Evolutionary conservation across 352 stramenopile species (phyloP), one percentile per base, ranked within the genome.

Genomic region (Phytophthora colocasiae): DNA sequence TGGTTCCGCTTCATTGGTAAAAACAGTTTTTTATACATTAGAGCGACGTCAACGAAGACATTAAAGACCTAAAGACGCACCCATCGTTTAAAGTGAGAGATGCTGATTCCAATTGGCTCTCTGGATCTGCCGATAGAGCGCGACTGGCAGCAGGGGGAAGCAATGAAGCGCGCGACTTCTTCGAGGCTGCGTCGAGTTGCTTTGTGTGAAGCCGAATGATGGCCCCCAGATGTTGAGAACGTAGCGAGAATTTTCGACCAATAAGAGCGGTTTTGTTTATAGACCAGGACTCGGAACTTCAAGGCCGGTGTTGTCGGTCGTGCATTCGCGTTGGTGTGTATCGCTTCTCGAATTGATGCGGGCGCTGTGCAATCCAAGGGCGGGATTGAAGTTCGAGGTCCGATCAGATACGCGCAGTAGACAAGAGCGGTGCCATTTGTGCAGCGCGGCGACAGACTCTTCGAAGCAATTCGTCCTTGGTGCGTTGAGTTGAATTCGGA

Each of bases 281-380:
- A 53, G 55, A 22, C 56, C 49, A 61, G 38, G 50, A 54, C 50
- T 2, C 9, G 12, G 47, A 71, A 60, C 56, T 71, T 66, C 55
- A 71, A 66, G 46, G 39, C 53, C 53, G 14, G 41, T 62, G 45
- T 64, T 56, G 51, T 48, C 11, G 39, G 49, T 69, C 47, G 62
- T 69, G 63, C 31, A 40, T 54, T 56, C 31, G 31, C 31, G 14
- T 36, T 3, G 8, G 31, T 36, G 31, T 54, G 54, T 47, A 38
- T 26, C 49, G 29, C 26, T 43, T 48, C 5, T 22, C 15, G 43
- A 17, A 26, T 41, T 29, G 31, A 54, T 17, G 47, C 47, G 31
- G 10, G 32, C 39, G n/a, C 38, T 50, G 52, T 63, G 61, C 52
- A 69, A 64, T 64, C 53, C 45, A 53, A 40, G 51, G 41, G 10